A percentile compares a stretch with the other conserved stretches of the same genome.
Evolutionary conservation across 2,329 filamentous ascomycete genomes (phyloP).

Genomic region (Botrytis hyacinthi): DNA sequence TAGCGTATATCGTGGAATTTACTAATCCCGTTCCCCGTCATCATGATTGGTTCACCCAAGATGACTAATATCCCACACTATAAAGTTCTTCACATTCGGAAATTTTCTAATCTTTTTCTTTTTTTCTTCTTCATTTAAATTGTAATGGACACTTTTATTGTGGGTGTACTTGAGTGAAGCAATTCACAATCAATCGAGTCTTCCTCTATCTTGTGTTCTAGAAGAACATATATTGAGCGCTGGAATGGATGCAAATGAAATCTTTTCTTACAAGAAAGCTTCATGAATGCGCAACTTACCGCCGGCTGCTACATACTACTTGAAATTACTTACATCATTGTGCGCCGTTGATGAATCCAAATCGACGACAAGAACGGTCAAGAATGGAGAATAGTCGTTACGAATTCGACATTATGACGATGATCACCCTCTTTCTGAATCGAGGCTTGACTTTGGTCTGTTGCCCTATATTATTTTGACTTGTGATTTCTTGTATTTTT

Average conservation of each 20-base stretch:
- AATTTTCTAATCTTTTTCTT: slow-evolving; percentile 32
- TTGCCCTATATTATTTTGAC: no score
- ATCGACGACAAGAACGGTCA: background rate
- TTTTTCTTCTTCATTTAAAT: slow-evolving; percentile 47
- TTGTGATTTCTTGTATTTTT: background rate
- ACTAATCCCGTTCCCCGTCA: slow-evolving; percentile 27
- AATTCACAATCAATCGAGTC: slow-evolving; percentile 52
- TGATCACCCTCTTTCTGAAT: background rate
- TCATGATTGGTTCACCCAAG: slow-evolving; percentile 31
- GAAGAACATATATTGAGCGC: slow-evolving; percentile 53
- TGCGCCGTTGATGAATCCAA: background rate
- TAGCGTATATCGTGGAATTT: slow-evolving; percentile 23
- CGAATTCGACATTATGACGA: no score
- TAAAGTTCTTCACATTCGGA: slow-evolving; percentile 26
- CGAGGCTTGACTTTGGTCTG: background rate
- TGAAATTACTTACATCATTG: background rate
- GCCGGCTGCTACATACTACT: slow-evolving; percentile 64
- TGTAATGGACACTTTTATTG: slow-evolving; percentile 69
- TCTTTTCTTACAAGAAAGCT: slow-evolving; percentile 35
- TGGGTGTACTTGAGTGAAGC: slow-evolving; percentile 60
- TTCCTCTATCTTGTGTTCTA: slow-evolving; percentile 72
- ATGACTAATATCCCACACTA: slow-evolving; percentile 25
- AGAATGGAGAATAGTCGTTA: no score
- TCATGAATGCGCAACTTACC: slow-evolving; percentile 61
- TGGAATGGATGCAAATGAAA: slow-evolving; percentile 73